A percentile compares a stretch with the other conserved stretches of the same genome.
phyloP scores from a whole-genome alignment of 1,139 yeast genomes.

The Suhomyces ambrosiae region DNA sequence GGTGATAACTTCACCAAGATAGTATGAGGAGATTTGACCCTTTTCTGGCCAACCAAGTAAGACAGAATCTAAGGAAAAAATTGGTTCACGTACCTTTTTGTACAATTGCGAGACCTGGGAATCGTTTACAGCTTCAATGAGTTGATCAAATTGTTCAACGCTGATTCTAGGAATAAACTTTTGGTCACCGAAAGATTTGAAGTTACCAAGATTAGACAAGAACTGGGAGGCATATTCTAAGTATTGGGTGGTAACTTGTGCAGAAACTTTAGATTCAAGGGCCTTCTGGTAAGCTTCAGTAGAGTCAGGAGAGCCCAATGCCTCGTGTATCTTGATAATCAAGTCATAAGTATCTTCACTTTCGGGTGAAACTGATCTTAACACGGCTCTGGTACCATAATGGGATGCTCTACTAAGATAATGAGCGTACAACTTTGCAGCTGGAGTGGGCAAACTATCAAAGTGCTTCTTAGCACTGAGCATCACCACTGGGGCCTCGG shows the following conservation, averaged over 20 bases:
- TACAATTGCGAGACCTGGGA: conserved; percentile 41
- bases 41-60: conserved; percentile 78
- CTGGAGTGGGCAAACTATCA: conserved; percentile 36
- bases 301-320: conserved; percentile 47
- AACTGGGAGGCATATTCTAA: conserved; percentile 83
- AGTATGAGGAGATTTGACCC: conserved; percentile 77
- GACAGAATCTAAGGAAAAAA: conserved; percentile 53
- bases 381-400: conserved; percentile 76
- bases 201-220: conserved; percentile 79
- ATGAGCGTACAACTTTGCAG: conserved; percentile 69
- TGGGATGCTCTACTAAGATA: conserved; percentile 80
- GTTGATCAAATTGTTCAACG: conserved; percentile 47
- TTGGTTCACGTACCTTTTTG: conserved; percentile 43
- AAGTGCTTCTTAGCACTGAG: conserved; percentile 49
- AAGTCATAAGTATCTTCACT: conserved; percentile 74
- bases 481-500: conserved; percentile 46
- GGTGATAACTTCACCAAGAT: conserved; percentile 47
- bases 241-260: conserved; percentile 44
- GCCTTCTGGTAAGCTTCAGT: conserved; percentile 44
- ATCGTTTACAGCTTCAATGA: conserved; percentile 46
- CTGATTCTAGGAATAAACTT: conserved; percentile 73
- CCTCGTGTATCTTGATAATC: conserved; percentile 57
- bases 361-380: conserved; percentile 84
- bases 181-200: conserved; percentile 85
- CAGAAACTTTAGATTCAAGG: conserved; percentile 24